phyloP scores from a whole-genome alignment of 495 filamentous ascomycete genomes.

The Annulohypoxylon maeteangense region DNA sequence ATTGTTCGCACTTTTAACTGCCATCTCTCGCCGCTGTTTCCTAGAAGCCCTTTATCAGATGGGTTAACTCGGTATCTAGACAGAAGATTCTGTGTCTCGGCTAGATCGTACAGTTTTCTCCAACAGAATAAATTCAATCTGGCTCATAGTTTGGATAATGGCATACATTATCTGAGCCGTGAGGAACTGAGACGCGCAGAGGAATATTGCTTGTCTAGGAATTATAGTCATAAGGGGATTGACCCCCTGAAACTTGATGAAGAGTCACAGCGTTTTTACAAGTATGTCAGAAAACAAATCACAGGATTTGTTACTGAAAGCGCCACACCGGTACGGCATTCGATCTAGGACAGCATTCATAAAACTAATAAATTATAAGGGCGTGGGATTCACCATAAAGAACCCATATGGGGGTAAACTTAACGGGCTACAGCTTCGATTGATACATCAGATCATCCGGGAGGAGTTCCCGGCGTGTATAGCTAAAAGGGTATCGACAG shows the following conservation, averaged over 20 bases:
- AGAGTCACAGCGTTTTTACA: constrained; percentile 66
- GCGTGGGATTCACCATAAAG: constrained; percentile 7
- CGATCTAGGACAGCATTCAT: not conserved
- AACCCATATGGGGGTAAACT: constrained; percentile 21
- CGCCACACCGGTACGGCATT: not conserved
- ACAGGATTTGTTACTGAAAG: constrained; percentile 51
- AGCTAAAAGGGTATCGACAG: constrained; percentile 43
- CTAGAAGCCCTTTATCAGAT: constrained; percentile 6
- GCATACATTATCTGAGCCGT: constrained; percentile 76
- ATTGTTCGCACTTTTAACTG: constrained; percentile 72
- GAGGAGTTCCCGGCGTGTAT: constrained; percentile 69
- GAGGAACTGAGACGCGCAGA: constrained; percentile 66
- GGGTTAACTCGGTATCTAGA: constrained; percentile 36
- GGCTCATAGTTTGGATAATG: constrained; percentile 63
- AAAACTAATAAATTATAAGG: constrained; percentile 17
- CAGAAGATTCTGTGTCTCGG: constrained; percentile 51
- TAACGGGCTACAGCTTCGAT: constrained; percentile 65
- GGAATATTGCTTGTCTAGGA: constrained; percentile 47
- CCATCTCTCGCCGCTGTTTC: constrained; percentile 65
- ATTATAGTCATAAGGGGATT: constrained; percentile 52
- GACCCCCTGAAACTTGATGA: constrained; percentile 66
- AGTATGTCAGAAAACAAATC: constrained; percentile 60
- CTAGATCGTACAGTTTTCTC: constrained; percentile 70
- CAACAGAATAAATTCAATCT: constrained; percentile 70
- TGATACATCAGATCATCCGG: constrained; percentile 75